Percentiles rank a stretch among this genome's conserved stretches.
phyloP scores from a whole-genome alignment of 1,284 basidiomycete species.

The Rhodotorula sp. region DNA sequence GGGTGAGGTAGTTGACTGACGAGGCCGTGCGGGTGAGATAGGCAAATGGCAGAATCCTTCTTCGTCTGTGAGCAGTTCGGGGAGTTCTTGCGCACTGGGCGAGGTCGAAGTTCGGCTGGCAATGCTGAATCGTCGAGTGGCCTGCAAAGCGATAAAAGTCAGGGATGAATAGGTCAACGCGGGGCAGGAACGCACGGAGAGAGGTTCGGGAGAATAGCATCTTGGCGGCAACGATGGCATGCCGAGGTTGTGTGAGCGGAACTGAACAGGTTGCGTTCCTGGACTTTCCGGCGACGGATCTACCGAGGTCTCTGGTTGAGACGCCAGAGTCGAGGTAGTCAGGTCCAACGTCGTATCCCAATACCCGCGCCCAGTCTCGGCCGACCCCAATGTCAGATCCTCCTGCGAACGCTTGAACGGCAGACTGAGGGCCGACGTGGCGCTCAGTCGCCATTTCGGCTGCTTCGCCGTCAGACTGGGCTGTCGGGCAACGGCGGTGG shows the following conservation, averaged over 20 bases:
- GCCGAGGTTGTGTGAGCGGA: not conserved
- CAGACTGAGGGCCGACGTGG: not conserved
- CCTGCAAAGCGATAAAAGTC: too few relatives aligned
- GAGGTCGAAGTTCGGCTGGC: too few relatives aligned
- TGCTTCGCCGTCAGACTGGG: too few relatives aligned
- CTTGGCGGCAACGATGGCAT: not conserved
- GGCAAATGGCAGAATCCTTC: conserved; percentile 1
- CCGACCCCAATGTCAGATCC: not conserved
- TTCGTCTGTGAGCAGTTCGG: too few relatives aligned
- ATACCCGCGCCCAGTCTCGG: not conserved
- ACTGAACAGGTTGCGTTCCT: not conserved
- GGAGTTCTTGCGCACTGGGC: too few relatives aligned
- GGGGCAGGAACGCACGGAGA: not conserved
- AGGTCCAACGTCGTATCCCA: conserved; percentile 4
- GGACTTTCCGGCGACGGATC: not conserved
- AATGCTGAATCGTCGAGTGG: too few relatives aligned
- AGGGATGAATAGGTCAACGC: not conserved
- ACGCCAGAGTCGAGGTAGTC: not conserved
- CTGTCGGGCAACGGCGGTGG: not conserved
- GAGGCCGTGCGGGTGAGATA: not conserved
- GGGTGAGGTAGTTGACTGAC: not conserved
- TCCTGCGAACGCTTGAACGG: not conserved
- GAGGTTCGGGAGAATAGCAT: too few relatives aligned
- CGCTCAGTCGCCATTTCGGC: not conserved
- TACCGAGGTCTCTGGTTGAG: not conserved